Conservation (phyloP, 2,329 filamentous ascomycete genomes). For the Cryphonectria nitschkei region DNA sequence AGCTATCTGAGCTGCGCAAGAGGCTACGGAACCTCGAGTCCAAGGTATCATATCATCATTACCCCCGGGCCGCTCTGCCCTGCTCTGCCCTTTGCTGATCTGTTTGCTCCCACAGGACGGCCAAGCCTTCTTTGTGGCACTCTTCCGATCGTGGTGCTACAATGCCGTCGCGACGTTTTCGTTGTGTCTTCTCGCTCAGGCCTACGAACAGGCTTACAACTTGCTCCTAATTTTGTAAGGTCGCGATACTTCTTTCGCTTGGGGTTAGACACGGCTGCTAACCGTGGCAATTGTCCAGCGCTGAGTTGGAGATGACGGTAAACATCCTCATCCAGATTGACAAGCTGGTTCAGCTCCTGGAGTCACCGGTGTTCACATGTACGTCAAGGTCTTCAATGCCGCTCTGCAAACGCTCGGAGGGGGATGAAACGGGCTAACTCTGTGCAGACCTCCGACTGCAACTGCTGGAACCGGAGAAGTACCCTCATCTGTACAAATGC, state of each 20-base stretch:
- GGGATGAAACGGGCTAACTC: background rate
- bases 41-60: slow-evolving; percentile 58
- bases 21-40: slow-evolving; percentile 88
- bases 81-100: background rate
- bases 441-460: slow-evolving; percentile 84
- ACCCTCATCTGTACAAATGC: slow-evolving; percentile 95
- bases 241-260: slow-evolving; percentile 14
- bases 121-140: slow-evolving; percentile 89
- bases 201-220: slow-evolving; percentile 97
- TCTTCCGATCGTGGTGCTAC: slow-evolving; percentile 98
- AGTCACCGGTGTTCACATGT: slow-evolving; percentile 98
- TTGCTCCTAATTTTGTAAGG: slow-evolving; percentile 87
- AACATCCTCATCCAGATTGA: slow-evolving; percentile 99
- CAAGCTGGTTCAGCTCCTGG: slow-evolving; percentile 93
- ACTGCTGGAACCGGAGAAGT: slow-evolving; percentile 91
- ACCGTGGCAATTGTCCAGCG: slow-evolving; percentile 54
- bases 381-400: slow-evolving; percentile 40
- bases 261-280: slow-evolving; percentile 29
- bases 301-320: slow-evolving; percentile 97
- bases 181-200: slow-evolving; percentile 90
- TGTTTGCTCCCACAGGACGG: slow-evolving; percentile 65
- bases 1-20: slow-evolving; percentile 88
- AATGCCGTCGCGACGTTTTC: slow-evolving; percentile 98
- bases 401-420: background rate
- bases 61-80: background rate